These are phyloP conservation scores for Entomortierella parvispora DNA, from an alignment of 192 early-diverging fungal species.

Conservation along the genomic window DNA sequence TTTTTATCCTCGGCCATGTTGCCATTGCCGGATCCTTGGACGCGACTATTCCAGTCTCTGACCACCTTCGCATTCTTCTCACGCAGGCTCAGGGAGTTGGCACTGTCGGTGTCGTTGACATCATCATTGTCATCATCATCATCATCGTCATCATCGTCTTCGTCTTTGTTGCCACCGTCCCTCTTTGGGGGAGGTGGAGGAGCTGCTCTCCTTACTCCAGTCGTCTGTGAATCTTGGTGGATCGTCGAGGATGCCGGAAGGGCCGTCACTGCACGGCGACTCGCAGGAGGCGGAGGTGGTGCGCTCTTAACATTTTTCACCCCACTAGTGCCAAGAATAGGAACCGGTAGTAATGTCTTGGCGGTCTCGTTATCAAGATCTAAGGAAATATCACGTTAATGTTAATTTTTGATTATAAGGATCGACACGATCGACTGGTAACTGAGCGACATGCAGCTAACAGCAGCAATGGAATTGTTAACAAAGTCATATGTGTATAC, in stretches of 20 bases:
- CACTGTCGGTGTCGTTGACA: slow-evolving; percentile 24
- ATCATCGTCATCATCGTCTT: slow-evolving; percentile 1
- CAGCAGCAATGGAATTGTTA: background rate
- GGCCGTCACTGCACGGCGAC: slow-evolving; percentile 10
- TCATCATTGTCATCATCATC: slow-evolving; percentile 22
- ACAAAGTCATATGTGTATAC: slow-evolving; percentile 10
- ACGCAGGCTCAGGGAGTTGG: background rate
- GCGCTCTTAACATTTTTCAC: background rate
- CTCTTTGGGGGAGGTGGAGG: slow-evolving; percentile 35
- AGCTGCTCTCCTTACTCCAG: slow-evolving; percentile 11
- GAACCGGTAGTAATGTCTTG: background rate
- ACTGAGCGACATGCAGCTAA: no score
- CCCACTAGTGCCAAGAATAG: background rate
- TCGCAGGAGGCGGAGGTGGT: slow-evolving; percentile 29
- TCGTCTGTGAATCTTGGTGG: slow-evolving; percentile 13
- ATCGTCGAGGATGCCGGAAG: slow-evolving; percentile 26
- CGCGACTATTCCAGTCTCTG: no score
- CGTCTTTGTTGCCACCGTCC: background rate
- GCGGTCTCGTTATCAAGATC: background rate
- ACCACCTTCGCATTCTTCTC: background rate
- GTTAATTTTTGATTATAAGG: background rate
- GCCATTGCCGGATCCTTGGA: no score
- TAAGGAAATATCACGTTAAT: background rate
- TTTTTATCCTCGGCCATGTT: no score
- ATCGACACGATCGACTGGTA: no score